These are phyloP conservation scores for Monosporascus sp. DNA, from an alignment of 2,329 filamentous ascomycete species.

Conservation along the genomic window DNA sequence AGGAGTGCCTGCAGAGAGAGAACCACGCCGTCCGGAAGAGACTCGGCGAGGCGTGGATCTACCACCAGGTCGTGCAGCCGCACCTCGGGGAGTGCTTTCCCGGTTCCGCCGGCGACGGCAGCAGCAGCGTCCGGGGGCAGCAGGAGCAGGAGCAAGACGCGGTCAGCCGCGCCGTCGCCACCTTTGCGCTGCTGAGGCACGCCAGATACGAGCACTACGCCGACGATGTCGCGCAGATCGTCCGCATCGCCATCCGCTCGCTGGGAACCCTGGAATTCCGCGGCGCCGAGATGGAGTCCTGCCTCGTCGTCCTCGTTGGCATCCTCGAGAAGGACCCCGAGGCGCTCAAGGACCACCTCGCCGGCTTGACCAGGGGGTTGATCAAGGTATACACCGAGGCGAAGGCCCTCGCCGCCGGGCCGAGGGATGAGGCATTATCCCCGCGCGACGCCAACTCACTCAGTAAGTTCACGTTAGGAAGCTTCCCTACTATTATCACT, in stretches of 20 bases:
- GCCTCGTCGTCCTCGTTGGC: constrained; percentile 42
- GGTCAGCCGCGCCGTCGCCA: constrained; percentile 39
- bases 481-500: not conserved
- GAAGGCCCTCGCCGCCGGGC: not conserved
- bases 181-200: constrained; percentile 44
- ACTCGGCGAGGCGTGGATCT: constrained; percentile 22
- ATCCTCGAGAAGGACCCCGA: constrained; percentile 42
- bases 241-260: constrained; percentile 44
- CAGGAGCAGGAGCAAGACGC: constrained; percentile 4
- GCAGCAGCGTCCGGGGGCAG: constrained; percentile 6
- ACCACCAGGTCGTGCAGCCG: constrained; percentile 24
- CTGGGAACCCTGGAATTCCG: constrained; percentile 33
- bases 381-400: constrained; percentile 29
- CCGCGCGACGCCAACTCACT: not conserved
- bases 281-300: constrained; percentile 40
- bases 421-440: not conserved
- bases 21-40: constrained; percentile 22
- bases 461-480: not conserved
- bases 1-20: constrained; percentile 19
- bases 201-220: constrained; percentile 47
- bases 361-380: constrained; percentile 42
- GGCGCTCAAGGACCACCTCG: constrained; percentile 41
- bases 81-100: constrained; percentile 36
- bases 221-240: constrained; percentile 40
- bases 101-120: constrained; percentile 13